Evolutionary conservation across 2,329 filamentous ascomycete species (phyloP), one percentile per base, ranked within the genome.

Genomic region (Fusarium cyanostomum): DNA sequence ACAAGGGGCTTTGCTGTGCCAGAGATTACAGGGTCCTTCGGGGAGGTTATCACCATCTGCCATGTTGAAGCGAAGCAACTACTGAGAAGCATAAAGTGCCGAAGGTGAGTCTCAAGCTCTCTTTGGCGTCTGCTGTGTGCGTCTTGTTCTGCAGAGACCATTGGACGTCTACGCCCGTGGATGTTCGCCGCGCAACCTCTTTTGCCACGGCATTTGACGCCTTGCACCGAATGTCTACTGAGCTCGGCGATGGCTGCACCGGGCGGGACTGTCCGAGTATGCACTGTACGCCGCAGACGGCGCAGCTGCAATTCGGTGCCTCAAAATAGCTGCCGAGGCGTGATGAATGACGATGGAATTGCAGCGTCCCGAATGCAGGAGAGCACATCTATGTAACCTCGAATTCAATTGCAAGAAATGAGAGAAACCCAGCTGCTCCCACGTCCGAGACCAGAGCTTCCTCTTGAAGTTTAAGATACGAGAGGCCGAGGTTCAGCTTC

Each of bases 171-270:
- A 18, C 24, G 33, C 43, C 38, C 34, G 51, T 39, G 33, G 60
- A 45, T 38, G 46, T 43, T 55, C 54, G 38, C 55, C 42, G 46
- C 50, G 50, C 62, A 63, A 55, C 58, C 55, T 45, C 54, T 48
- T 62, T 64, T 58, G 63, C 63, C 56, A 64, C 59, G 56, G 64
- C 59, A 64, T 64, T 56, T 57, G 53, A 39, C 50, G 35, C 38
- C 31, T 44, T 52, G 42, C 52, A n/a, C 35, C 43, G 39, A 38
- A 16, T 30, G 15, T 51, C 26, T 27, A 24, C 24, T 27, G 41
- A 54, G 42, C 42, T 63, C 43, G 31, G 31, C 37, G 44, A 66
- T 59, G 57, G 44, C 56, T 64, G 59, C 46, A 30, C 59, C 48
- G 49, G 59, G 56, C 56, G 57, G 45, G 42, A 57, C 41, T 62